phyloP scores from a whole-genome alignment of 1,284 basidiomycete genomes.

The Apiotrichum brassicae region DNA sequence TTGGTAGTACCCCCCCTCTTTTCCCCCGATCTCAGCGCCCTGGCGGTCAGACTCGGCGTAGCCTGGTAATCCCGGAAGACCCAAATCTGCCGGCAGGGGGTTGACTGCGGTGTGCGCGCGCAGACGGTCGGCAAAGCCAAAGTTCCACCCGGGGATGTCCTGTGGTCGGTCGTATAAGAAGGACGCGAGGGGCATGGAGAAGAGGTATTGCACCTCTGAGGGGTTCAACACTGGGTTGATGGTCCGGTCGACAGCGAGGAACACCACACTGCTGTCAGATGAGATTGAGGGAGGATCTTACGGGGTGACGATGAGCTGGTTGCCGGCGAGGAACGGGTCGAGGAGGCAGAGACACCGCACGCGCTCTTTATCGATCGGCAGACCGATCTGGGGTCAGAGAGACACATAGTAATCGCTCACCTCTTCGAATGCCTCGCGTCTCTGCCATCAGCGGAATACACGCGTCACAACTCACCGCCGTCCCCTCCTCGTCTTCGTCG shows the following conservation, averaged over 20 bases:
- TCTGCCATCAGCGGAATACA: conserved; percentile 44
- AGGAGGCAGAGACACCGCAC: conserved; percentile 67
- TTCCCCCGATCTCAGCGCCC: conserved; percentile 25
- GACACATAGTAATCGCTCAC: conserved; percentile 37
- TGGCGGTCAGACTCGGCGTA: conserved; percentile 18
- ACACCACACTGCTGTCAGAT: conserved; percentile 58
- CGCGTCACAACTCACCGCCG: conserved; percentile 57
- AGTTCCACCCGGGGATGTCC: conserved; percentile 51
- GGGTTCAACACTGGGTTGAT: conserved; percentile 67
- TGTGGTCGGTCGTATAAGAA: conserved; percentile 63
- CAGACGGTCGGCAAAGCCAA: conserved; percentile 27
- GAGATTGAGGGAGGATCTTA: conserved; percentile 46
- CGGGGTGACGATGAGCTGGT: conserved; percentile 70
- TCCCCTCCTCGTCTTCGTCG: conserved; percentile 65
- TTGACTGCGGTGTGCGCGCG: conserved; percentile 13
- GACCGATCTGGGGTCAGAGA: conserved; percentile 58
- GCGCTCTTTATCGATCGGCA: conserved; percentile 60
- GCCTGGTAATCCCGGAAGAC: not conserved
- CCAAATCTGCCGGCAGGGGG: conserved; percentile 14
- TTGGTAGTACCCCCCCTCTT: conserved; percentile 55
- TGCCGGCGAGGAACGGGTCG: conserved; percentile 67
- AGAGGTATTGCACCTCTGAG: conserved; percentile 68
- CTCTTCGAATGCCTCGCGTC: conserved; percentile 68
- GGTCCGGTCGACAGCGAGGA: conserved; percentile 60
- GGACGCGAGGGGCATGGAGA: conserved; percentile 69